phyloP scores from a whole-genome alignment of 2,329 filamentous ascomycete species.

The Scytalidium sp. region DNA sequence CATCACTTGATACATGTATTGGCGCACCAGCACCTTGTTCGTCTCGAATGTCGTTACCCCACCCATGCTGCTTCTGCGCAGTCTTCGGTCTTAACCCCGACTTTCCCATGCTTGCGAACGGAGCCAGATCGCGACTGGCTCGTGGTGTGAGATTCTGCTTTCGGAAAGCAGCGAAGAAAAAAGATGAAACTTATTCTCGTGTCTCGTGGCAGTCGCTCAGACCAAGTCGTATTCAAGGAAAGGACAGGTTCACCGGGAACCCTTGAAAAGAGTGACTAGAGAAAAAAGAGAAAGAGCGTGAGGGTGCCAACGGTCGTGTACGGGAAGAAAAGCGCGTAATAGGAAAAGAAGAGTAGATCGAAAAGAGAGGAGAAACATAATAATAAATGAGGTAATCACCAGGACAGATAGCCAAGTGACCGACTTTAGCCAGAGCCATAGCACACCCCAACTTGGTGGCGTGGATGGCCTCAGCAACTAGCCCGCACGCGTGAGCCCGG shows the following conservation, averaged over 20 bases:
- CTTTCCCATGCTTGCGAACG: conserved; percentile 17
- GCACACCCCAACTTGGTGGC: not conserved
- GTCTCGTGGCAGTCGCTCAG: conserved; percentile 8
- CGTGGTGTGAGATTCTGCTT: not conserved
- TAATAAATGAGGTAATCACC: no score
- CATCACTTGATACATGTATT: conserved; percentile 25
- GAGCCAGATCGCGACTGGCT: not conserved
- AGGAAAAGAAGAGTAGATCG: not conserved
- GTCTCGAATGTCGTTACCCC: conserved; percentile 22
- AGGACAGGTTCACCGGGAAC: conserved; percentile 29
- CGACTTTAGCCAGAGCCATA: no score
- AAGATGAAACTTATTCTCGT: not conserved
- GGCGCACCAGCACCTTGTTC: conserved; percentile 20
- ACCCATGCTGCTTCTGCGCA: conserved; percentile 14
- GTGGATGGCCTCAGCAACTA: not conserved
- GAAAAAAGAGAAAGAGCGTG: conserved; percentile 14
- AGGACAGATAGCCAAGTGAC: no score
- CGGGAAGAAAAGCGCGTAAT: no score
- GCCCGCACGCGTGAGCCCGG: not conserved
- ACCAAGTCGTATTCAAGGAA: conserved; percentile 17
- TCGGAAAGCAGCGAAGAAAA: not conserved
- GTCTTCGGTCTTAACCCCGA: conserved; percentile 14
- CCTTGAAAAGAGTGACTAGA: conserved; percentile 16
- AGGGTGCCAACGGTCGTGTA: conserved; percentile 8
- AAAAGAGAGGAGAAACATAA: not conserved